These are phyloP conservation scores for Tulasnella sp. DNA, from an alignment of 768 basidiomycete genomes.

Conservation along the genomic window DNA sequence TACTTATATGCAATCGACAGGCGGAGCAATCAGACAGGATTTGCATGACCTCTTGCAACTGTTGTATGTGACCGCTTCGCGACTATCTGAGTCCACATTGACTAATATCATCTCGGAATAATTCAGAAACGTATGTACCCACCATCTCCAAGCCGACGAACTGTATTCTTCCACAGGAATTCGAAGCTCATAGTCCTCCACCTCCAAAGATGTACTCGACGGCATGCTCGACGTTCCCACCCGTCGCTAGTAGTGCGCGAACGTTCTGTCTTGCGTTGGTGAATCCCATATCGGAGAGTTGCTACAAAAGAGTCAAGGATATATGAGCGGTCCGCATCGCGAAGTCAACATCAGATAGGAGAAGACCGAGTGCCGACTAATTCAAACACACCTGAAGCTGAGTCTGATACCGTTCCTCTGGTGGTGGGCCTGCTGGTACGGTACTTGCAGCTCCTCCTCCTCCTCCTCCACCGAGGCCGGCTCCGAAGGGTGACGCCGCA, in stretches of 20 bases:
- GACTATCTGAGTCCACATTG: no score
- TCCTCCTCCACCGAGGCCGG: conserved; percentile 19
- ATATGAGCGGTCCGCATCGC: not conserved
- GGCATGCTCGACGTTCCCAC: conserved; percentile 84
- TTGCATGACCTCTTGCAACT: no score
- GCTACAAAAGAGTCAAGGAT: conserved; percentile 33
- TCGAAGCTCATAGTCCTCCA: conserved; percentile 59
- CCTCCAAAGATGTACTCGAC: conserved; percentile 87
- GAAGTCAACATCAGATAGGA: not conserved
- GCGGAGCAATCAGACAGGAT: no score
- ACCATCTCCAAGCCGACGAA: no score
- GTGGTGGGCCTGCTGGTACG: conserved; percentile 51
- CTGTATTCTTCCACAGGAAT: no score
- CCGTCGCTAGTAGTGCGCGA: conserved; percentile 78
- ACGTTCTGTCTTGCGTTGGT: conserved; percentile 82
- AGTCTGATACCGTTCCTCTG: conserved; percentile 87
- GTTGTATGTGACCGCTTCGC: no score
- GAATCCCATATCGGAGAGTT: conserved; percentile 94
- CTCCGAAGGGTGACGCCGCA: not conserved
- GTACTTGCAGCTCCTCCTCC: conserved; percentile 26
- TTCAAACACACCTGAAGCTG: conserved; percentile 56
- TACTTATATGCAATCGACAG: no score
- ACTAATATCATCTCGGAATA: no score
- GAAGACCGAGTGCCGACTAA: not conserved
- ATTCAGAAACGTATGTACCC: no score